Base-by-base conservation (phyloP, 495 filamentous ascomycete genomes). In the Penicillium taxi region DNA sequence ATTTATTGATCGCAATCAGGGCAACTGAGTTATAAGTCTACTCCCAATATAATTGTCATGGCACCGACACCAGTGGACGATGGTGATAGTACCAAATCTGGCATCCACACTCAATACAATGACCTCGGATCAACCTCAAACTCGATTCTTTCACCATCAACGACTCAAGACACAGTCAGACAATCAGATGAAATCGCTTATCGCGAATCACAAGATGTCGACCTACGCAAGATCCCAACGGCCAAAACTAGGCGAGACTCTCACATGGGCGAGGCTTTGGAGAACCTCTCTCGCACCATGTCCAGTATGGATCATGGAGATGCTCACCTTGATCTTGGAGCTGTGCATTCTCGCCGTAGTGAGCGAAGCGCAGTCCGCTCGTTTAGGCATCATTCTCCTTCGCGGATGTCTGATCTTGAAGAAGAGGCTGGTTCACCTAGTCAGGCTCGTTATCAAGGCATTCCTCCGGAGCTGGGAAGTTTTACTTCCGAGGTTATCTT, bases 401-500 rank as follows among this genome's bases (percentile, higher is more conserved):
- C 33, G 20, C 37, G 41, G 12, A 49, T 49, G 46, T 22, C 46
- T 9, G 41, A 38, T 31, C 41, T 49, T 4, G 46, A 49, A 36
- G 46, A 49, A 28, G 41, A 28, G 26, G 5, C 28, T 5, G 46
- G 41, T 2, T 38, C 28, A 2, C 46, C 41, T 1, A 16, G 29
- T 8, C 28, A 19, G 6, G 16, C 36, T 3, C 41, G 38, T 13
- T 35, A 35, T 5, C 45, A 48, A 23, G 45, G 40, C 6, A 23
- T 42, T 2, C 45, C 45, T 9, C 35, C 45, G 3, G 45, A 48
- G 18, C 32, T 48, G 9, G 36, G 36, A 6, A 48, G 35, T 20
- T 38, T 48, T 6, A 48, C 45, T 7, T 26, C 39, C 4, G 45
- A 48, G 22, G 29, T 43, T 12, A 45, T 68, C 13, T 64, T 68